Conservation (phyloP, 2,329 filamentous ascomycete species). For the Xylaria sp. region DNA sequence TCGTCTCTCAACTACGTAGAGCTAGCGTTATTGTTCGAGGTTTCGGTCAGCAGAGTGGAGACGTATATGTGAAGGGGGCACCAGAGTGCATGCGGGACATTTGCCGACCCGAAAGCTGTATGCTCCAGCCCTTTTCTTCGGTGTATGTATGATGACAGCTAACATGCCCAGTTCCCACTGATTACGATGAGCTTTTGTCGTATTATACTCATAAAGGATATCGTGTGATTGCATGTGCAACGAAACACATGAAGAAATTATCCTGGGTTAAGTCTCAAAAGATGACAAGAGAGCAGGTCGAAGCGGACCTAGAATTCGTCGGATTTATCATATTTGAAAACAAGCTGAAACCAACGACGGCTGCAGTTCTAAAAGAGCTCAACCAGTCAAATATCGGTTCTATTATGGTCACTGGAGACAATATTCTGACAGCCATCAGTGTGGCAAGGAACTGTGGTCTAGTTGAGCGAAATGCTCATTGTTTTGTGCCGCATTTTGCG, state of each 20-base stretch:
- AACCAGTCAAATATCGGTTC: slow-evolving; percentile 84
- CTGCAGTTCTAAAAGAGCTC: slow-evolving; percentile 83
- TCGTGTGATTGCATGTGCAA: slow-evolving; percentile 94
- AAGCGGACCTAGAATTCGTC: slow-evolving; percentile 84
- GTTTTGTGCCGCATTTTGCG: slow-evolving; percentile 90
- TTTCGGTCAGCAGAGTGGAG: slow-evolving; percentile 84
- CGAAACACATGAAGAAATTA: slow-evolving; percentile 85
- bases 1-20: slow-evolving; percentile 89
- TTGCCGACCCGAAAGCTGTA: slow-evolving; percentile 82
- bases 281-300: slow-evolving; percentile 87
- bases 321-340: slow-evolving; percentile 99
- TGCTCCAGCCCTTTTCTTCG: slow-evolving; percentile 50
- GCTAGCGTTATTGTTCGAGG: slow-evolving; percentile 93
- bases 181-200: slow-evolving; percentile 89
- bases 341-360: slow-evolving; percentile 91
- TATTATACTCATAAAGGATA: slow-evolving; percentile 97
- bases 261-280: slow-evolving; percentile 96
- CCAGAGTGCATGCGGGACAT: slow-evolving; percentile 97
- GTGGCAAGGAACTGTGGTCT: slow-evolving; percentile 91
- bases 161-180: slow-evolving; percentile 71
- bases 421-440: slow-evolving; percentile 95
- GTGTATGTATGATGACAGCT: slow-evolving; percentile 29
- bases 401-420: slow-evolving; percentile 98
- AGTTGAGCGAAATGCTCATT: slow-evolving; percentile 83
- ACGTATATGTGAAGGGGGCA: slow-evolving; percentile 94